phyloP scores from a whole-genome alignment of 768 basidiomycete genomes.

The Lentinula sp. region DNA sequence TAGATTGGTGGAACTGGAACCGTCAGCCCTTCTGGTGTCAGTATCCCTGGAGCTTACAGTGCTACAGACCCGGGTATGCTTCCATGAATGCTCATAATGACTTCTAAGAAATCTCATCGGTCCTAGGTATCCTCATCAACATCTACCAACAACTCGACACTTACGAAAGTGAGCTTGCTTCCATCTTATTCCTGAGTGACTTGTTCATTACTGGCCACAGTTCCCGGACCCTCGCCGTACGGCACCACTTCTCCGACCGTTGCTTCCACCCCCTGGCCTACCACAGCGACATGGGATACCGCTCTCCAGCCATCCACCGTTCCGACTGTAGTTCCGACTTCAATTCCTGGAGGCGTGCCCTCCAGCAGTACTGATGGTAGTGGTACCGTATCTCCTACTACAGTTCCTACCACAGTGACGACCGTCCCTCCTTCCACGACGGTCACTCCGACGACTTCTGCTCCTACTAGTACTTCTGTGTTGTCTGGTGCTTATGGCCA shows the following conservation, averaged over 20 bases:
- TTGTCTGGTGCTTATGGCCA: not conserved
- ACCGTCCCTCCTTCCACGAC: not conserved
- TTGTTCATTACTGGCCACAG: not conserved
- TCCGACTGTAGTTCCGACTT: slow-evolving; percentile 26
- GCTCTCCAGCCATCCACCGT: slow-evolving; percentile 39
- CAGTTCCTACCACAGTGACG: not conserved
- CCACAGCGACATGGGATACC: slow-evolving; percentile 46
- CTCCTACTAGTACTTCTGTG: not conserved
- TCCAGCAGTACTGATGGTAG: not conserved
- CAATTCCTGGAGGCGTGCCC: not conserved
- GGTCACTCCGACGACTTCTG: not conserved
- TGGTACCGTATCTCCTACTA: not conserved
- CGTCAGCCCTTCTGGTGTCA: slow-evolving; percentile 26
- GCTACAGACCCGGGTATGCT: slow-evolving; percentile 25
- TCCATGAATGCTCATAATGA: slow-evolving; percentile 7
- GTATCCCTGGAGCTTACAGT: slow-evolving; percentile 31
- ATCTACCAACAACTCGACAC: slow-evolving; percentile 4
- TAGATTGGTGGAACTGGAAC: slow-evolving; percentile 21
- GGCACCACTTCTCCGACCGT: slow-evolving; percentile 30
- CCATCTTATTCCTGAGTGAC: not conserved
- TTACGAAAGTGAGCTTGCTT: not conserved
- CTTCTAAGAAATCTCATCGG: not conserved
- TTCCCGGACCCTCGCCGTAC: slow-evolving; percentile 25
- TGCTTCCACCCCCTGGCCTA: slow-evolving; percentile 36
- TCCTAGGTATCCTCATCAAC: slow-evolving; percentile 5